These are phyloP conservation scores for Azolla pinnata DNA, from an alignment of 75 land plant species.

Conservation along the genomic window DNA sequence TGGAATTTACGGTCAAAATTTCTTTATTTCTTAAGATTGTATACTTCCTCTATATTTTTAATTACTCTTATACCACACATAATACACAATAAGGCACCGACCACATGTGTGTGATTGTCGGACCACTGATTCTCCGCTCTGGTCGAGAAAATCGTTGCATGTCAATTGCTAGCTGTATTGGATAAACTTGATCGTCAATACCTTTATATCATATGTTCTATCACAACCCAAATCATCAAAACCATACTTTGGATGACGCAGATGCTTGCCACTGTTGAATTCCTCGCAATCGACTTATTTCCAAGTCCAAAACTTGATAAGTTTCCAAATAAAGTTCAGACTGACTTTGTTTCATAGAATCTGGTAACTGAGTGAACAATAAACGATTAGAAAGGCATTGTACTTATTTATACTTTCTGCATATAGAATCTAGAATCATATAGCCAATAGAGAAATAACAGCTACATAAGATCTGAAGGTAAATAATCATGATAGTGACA, in stretches of 20 bases:
- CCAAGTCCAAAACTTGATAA: constrained; percentile 93
- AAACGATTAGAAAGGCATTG: neutral
- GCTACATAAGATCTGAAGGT: no score
- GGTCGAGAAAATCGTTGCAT: constrained; percentile 96
- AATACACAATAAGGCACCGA: constrained; percentile 14
- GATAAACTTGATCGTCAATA: no score
- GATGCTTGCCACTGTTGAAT: constrained; percentile 94
- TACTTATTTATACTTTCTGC: no score
- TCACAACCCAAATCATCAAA: no score
- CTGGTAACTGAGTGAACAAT: constrained; percentile 64
- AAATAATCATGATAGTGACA: no score
- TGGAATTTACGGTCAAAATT: no score
- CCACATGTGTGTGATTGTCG: constrained; percentile 95
- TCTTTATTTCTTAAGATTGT: no score
- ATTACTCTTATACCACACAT: no score
- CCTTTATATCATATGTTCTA: no score
- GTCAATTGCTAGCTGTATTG: constrained; percentile 78
- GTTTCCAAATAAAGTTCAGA: constrained; percentile 91
- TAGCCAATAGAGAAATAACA: no score
- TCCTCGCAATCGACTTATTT: constrained; percentile 93
- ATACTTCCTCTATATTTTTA: no score
- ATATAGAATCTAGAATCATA: no score
- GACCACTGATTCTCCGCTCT: constrained; percentile 91
- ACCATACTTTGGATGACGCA: constrained; percentile 79
- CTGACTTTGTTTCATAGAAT: constrained; percentile 97